These are phyloP conservation scores for Leucoagaricus sp. DNA, from an alignment of 1,284 basidiomycete species.

Conservation along the genomic window DNA sequence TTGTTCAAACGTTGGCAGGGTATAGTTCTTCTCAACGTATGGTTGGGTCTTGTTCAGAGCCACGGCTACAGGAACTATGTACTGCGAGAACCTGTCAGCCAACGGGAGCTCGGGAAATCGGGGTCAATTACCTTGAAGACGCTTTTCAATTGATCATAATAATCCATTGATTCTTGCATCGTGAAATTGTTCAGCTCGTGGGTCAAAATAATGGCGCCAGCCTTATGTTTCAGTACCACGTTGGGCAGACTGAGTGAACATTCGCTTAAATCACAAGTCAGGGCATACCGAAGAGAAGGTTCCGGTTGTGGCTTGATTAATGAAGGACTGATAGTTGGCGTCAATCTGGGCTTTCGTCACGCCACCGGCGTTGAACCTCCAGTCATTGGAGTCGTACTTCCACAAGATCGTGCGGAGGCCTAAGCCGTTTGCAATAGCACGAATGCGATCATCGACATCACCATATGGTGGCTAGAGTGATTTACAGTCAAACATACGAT, in stretches of 20 bases:
- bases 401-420: constrained; percentile 66
- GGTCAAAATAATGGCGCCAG: constrained; percentile 49
- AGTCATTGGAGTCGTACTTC: constrained; percentile 72
- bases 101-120: not conserved
- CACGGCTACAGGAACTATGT: constrained; percentile 50
- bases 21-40: constrained; percentile 44
- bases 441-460: constrained; percentile 69
- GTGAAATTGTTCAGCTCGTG: constrained; percentile 54
- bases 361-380: constrained; percentile 54
- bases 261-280: not conserved
- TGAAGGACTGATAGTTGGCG: constrained; percentile 41
- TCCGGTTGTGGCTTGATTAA: constrained; percentile 39
- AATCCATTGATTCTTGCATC: constrained; percentile 47
- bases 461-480: constrained; percentile 57
- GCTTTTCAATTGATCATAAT: constrained; percentile 38
- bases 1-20: constrained; percentile 43
- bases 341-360: constrained; percentile 45
- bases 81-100: constrained; percentile 20
- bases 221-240: constrained; percentile 24
- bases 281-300: constrained; percentile 36
- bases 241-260: not conserved
- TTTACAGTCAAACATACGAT: not conserved
- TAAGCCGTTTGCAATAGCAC: constrained; percentile 61
- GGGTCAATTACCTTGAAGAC: constrained; percentile 36
- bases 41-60: constrained; percentile 47